Base-by-base conservation (phyloP, 208 protist genomes). In the Trypanosoma theileri region DNA sequence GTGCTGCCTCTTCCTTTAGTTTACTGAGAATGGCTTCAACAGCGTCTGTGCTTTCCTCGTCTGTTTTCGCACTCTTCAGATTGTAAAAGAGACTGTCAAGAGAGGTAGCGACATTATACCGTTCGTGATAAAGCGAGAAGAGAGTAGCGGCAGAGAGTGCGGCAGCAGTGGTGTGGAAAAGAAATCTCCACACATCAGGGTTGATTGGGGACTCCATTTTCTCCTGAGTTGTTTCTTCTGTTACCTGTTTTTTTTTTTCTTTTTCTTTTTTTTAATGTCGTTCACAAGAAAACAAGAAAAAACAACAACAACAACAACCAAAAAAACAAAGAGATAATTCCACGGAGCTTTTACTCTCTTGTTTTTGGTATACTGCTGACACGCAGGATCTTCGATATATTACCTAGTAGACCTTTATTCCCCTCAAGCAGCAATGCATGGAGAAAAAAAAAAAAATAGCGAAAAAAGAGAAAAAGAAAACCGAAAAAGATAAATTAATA, bases 121-220 rank as follows among this genome's bases (percentile, higher is more conserved):
- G 81, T 73, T 95, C 80, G 66, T 90, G 86, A 65, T 92, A 95
- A n/a, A 93, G 59, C 26, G 86, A 93, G 59, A 78, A 82, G 53
- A 95, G 74, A 6, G 80, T 76, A 21, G 75, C 80, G 19, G 66
- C 62, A 19, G 81, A 72, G 35, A 90, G 74, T 12, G 67, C 66
- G 60, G 81, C 86, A 55, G 92, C 44, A 14, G 74, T 63, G n/a
- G 75, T 72, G 60, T 89, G 79, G 68, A 89, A 91, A 55, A 95
- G 73, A 57, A 80, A 76, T 72, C 83, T 76, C 75, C 76, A 89
- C 40, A 95, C 72, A 9, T 59, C 76, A 19, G 86, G 89, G 72
- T 91, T 90, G 55, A 95, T 91, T 0, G 89, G 89, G 12, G 89
- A 95, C 72, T 95, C 86, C 89, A 95, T 95, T 7, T 8, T 73